Evolutionary conservation across 2,329 filamentous ascomycete genomes (phyloP).

Genomic region (Stachybotrys elegans): DNA sequence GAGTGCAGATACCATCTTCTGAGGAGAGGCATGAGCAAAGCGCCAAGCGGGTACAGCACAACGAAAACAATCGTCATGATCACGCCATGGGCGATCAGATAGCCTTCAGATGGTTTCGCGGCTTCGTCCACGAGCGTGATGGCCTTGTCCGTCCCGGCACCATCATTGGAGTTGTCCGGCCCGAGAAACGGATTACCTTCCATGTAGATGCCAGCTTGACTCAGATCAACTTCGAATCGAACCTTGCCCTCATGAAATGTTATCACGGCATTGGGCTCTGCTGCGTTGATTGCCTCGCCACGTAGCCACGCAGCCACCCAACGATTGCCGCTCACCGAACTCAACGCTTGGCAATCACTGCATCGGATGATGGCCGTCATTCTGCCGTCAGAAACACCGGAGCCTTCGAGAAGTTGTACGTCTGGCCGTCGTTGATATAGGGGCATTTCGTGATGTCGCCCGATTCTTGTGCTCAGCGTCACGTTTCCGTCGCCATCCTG

Average conservation of each 20-base stretch:
- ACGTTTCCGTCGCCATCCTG: conserved; percentile 53
- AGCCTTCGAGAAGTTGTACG: conserved; percentile 53
- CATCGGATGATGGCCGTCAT: conserved; percentile 59
- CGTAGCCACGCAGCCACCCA: conserved; percentile 53
- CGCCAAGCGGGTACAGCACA: conserved; percentile 54
- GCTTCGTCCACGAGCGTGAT: too few relatives aligned
- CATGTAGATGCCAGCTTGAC: conserved; percentile 36
- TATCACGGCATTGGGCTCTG: conserved; percentile 33
- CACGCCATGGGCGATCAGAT: conserved; percentile 48
- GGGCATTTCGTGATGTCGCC: conserved; percentile 43
- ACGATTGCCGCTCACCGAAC: conserved; percentile 31
- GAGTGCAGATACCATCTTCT: conserved; percentile 55
- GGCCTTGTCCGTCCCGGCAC: conserved; percentile 9
- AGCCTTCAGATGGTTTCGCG: too few relatives aligned
- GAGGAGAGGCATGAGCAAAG: conserved; percentile 54
- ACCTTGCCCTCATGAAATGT: conserved; percentile 39
- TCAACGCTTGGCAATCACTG: conserved; percentile 44
- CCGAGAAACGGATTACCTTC: conserved; percentile 49
- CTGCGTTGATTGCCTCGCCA: conserved; percentile 40
- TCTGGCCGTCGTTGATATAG: conserved; percentile 35
- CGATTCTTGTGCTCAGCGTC: conserved; percentile 54
- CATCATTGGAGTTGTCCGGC: conserved; percentile 7
- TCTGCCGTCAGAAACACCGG: conserved; percentile 43
- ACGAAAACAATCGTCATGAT: conserved; percentile 58
- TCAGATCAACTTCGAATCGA: conserved; percentile 43